A percentile compares a stretch with the other conserved stretches of the same genome.
These are phyloP conservation scores for Pseudogymnoascus sp. DNA, from an alignment of 2,329 filamentous ascomycete genomes.

Conservation along the genomic window DNA sequence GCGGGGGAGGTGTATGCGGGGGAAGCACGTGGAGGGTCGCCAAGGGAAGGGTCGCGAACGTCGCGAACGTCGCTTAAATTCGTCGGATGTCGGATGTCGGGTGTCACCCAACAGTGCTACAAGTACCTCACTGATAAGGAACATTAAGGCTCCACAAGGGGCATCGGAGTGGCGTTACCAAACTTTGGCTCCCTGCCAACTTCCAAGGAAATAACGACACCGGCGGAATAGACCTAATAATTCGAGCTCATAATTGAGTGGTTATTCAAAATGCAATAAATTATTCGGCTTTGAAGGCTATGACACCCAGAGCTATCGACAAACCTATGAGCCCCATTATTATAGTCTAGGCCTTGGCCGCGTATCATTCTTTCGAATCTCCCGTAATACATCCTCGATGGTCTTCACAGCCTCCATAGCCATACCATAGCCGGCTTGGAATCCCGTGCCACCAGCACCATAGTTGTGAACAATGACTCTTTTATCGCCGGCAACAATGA, in stretches of 20 bases:
- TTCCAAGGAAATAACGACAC: not conserved
- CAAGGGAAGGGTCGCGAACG: not conserved
- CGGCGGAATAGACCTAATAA: not conserved
- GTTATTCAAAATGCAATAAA: not conserved
- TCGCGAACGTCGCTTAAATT: not conserved
- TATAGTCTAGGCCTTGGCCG: not conserved
- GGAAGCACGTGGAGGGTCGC: not conserved
- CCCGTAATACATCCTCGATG: slow-evolving; percentile 25
- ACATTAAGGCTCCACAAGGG: not conserved
- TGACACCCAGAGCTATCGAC: not conserved
- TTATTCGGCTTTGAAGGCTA: not conserved
- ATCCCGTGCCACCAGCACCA: slow-evolving; percentile 39
- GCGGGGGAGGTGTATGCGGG: not conserved
- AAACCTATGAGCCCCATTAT: not conserved
- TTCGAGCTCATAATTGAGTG: not conserved
- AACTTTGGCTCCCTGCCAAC: not conserved
- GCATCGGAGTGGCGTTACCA: not conserved
- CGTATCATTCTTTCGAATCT: slow-evolving; percentile 9
- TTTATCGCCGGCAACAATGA: slow-evolving; percentile 22
- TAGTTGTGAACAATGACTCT: slow-evolving; percentile 35
- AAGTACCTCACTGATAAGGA: not conserved
- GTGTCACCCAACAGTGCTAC: not conserved
- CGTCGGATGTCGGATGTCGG: slow-evolving; percentile 5
- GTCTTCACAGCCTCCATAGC: slow-evolving; percentile 31
- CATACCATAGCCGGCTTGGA: slow-evolving; percentile 37